Base-by-base conservation (phyloP, 2,329 filamentous ascomycete species). In the Calonectria pseudoturangicola region DNA sequence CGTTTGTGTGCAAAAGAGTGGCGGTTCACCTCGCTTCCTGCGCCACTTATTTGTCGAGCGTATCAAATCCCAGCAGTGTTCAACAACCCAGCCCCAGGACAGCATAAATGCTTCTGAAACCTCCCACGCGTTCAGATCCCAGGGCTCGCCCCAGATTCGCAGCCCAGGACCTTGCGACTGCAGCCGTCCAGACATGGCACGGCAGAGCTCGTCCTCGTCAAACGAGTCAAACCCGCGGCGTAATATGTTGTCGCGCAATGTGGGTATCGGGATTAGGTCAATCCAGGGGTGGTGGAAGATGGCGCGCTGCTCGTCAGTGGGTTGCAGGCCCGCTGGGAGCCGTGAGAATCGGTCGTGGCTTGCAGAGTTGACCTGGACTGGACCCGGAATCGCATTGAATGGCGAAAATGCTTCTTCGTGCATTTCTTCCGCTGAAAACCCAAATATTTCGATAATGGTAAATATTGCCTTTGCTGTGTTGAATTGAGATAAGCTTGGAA, bases 361-460 rank as follows among this genome's bases (percentile, higher is more conserved):
- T 13, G 45, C 3, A 48, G 45, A 48, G 45, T 48, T 48, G 21
- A n/a, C 45, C n/a, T 12, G 45, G 45, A 48, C 21, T 5, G 45
- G 45, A 48, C 45, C 45, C 45, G 45, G 45, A 48, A 48, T 48
- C n/a, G 39, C 16, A 47, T 63, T 63, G 18, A 63, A 63, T 43
- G 58, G 58, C 25, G 58, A 63, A 4, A 63, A 43, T 45, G 58
- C 58, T n/a, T 63, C 58, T 15, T 63, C 39, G 25, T 63, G 21
- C 58, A 63, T 63, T 6, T 63, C 21, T 43, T 47, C 58, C 13
- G 58, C 27, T 12, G 58, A 63, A 41, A 62, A 43, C 18, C 58
- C 58, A 41, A 63, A 63, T 27, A 63, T 18, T 27, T 47, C 58
- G 10, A 63, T 47, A 27, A n/a, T 63, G 25, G 39, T 28, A 27